Evolutionary conservation across 768 basidiomycete species (phyloP).

Genomic region (Naganishia friedmannii): DNA sequence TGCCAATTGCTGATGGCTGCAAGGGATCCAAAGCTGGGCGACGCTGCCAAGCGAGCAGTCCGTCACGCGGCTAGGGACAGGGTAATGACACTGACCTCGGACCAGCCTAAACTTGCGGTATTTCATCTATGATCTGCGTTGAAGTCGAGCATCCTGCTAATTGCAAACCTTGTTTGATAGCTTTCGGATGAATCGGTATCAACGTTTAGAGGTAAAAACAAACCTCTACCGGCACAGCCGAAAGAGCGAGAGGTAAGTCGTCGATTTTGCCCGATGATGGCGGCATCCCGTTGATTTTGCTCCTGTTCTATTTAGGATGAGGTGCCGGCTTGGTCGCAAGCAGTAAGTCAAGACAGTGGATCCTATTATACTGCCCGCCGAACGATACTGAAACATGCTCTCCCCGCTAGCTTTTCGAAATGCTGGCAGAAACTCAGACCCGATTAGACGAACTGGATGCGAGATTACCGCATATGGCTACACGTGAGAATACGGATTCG

Average conservation of each 20-base stretch:
- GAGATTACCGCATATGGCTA: not conserved
- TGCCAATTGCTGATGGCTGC: slow-evolving; percentile 49
- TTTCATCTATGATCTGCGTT: not conserved
- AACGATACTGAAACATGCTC: not conserved
- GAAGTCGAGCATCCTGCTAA: too few relatives aligned
- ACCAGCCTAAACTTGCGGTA: slow-evolving; percentile 37
- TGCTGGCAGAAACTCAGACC: slow-evolving; percentile 28
- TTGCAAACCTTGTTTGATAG: not conserved
- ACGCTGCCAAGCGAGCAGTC: slow-evolving; percentile 47
- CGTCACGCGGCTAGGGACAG: slow-evolving; percentile 46
- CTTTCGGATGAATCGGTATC: not conserved
- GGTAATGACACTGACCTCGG: slow-evolving; percentile 42
- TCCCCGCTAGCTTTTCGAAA: slow-evolving; percentile 30
- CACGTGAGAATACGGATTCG: slow-evolving; percentile 18
- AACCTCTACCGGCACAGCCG: slow-evolving; percentile 13
- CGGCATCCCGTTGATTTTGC: not conserved
- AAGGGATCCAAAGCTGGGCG: slow-evolving; percentile 43
- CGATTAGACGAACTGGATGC: slow-evolving; percentile 30
- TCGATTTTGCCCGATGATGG: not conserved
- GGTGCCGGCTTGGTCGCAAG: slow-evolving; percentile 28
- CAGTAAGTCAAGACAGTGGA: not conserved
- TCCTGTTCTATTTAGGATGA: not conserved
- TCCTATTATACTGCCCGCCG: not conserved
- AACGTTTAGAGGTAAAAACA: not conserved
- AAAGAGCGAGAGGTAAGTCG: slow-evolving; percentile 1